These are phyloP conservation scores for Aspergillus campestris DNA, from an alignment of 495 filamentous ascomycete species.

Conservation along the genomic window DNA sequence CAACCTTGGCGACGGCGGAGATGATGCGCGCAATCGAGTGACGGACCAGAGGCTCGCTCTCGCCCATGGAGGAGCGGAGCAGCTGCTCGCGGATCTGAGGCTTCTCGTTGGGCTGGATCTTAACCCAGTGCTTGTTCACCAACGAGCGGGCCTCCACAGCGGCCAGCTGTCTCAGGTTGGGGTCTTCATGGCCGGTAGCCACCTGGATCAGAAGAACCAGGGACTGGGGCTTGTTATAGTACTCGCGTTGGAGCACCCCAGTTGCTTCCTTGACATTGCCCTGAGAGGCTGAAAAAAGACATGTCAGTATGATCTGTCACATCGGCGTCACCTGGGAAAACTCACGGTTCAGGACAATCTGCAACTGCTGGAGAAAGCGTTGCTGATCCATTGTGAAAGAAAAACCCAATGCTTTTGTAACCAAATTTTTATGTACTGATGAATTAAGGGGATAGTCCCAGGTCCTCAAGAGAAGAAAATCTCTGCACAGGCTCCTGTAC, in stretches of 20 bases:
- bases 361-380: constrained; percentile 63
- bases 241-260: constrained; percentile 80
- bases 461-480: constrained; percentile 6
- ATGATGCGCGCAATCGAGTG: constrained; percentile 86
- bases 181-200: constrained; percentile 61
- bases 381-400: constrained; percentile 56
- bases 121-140: constrained; percentile 78
- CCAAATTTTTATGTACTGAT: not conserved
- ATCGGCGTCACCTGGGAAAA: constrained; percentile 9
- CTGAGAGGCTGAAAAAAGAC: constrained; percentile 28
- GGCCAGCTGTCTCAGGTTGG: constrained; percentile 74
- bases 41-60: constrained; percentile 62
- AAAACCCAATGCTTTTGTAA: not conserved
- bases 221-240: constrained; percentile 76
- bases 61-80: constrained; percentile 70
- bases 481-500: constrained; percentile 6
- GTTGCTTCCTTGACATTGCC: constrained; percentile 76
- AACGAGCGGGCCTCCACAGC: constrained; percentile 78
- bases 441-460: constrained; percentile 16
- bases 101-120: constrained; percentile 57
- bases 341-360: constrained; percentile 68
- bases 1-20: constrained; percentile 74
- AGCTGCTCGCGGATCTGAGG: constrained; percentile 69
- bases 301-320: not conserved
- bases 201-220: constrained; percentile 79